A percentile compares a stretch with the other conserved stretches of the same genome.
Evolutionary conservation across 2,329 filamentous ascomycete genomes (phyloP).

Genomic region (Aspergillus sp.): DNA sequence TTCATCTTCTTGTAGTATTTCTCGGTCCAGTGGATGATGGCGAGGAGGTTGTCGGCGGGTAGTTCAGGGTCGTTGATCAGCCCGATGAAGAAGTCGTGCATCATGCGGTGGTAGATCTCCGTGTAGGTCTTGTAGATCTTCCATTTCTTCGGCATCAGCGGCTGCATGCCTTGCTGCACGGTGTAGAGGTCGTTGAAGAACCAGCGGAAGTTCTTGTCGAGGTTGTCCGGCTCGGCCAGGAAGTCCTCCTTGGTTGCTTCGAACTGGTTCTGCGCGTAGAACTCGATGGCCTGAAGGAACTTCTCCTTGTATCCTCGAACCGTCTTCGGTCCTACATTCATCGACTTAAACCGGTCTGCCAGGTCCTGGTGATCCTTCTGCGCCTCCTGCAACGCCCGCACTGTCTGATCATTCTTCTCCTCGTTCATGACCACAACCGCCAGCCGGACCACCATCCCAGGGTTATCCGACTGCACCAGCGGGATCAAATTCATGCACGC

Average conservation of each 20-base stretch:
- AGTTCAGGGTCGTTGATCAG: constrained; percentile 82
- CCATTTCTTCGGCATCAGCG: constrained; percentile 94
- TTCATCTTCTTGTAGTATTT: constrained; percentile 96
- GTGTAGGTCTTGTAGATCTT: constrained; percentile 89
- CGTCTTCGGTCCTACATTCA: constrained; percentile 88
- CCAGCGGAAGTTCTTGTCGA: constrained; percentile 91
- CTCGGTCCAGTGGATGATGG: constrained; percentile 91
- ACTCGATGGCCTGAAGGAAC: constrained; percentile 77
- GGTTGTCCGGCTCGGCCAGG: constrained; percentile 74
- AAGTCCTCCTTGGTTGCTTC: constrained; percentile 72
- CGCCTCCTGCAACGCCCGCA: constrained; percentile 87
- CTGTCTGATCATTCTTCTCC: constrained; percentile 92
- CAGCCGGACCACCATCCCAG: constrained; percentile 84
- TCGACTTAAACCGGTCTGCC: constrained; percentile 88
- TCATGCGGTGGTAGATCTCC: constrained; percentile 86
- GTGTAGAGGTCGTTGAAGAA: constrained; percentile 97
- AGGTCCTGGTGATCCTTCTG: constrained; percentile 95
- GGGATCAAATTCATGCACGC: constrained; percentile 89
- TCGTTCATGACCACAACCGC: constrained; percentile 93
- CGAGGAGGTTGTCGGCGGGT: constrained; percentile 83
- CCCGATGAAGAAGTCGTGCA: constrained; percentile 88
- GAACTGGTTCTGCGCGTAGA: constrained; percentile 74
- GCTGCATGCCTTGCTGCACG: constrained; percentile 88
- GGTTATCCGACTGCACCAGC: constrained; percentile 82
- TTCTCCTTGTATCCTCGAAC: constrained; percentile 96